These are phyloP conservation scores for Phytophthora agathidicida DNA, from an alignment of 352 stramenopile genomes.

Conservation along the genomic window DNA sequence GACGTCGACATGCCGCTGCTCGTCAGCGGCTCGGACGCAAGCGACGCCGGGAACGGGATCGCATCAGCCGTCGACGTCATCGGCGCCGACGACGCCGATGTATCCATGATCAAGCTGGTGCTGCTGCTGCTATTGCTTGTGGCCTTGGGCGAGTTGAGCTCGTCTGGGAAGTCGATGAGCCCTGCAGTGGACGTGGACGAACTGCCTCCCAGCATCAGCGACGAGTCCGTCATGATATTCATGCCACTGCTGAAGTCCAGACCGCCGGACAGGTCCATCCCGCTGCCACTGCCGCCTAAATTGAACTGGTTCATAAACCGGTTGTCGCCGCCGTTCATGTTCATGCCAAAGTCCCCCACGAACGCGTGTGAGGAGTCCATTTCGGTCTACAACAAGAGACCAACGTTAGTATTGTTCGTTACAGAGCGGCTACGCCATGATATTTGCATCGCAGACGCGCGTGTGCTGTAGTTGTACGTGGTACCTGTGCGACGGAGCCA, in stretches of 20 bases:
- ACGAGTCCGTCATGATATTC: slow-evolving; percentile 73
- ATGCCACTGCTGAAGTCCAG: slow-evolving; percentile 75
- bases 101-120: slow-evolving; percentile 29
- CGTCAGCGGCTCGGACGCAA: slow-evolving; percentile 64
- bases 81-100: slow-evolving; percentile 37
- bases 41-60: slow-evolving; percentile 79
- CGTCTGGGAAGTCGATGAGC: slow-evolving; percentile 88
- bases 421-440: neutral
- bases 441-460: slow-evolving; percentile 5
- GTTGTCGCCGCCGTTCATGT: slow-evolving; percentile 67
- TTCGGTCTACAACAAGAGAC: slow-evolving; percentile 2
- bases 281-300: slow-evolving; percentile 35
- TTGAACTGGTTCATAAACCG: slow-evolving; percentile 83
- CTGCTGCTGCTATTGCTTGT: slow-evolving; percentile 23
- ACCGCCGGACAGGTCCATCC: slow-evolving; percentile 49
- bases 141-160: slow-evolving; percentile 77
- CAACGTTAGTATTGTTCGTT: slow-evolving; percentile 1
- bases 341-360: slow-evolving; percentile 75
- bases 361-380: slow-evolving; percentile 83
- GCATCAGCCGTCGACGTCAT: slow-evolving; percentile 48
- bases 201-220: slow-evolving; percentile 37
- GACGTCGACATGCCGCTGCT: slow-evolving; percentile 39
- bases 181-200: slow-evolving; percentile 36
- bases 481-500: slow-evolving; percentile 4
- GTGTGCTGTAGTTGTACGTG: neutral